Percentiles rank a stretch among this genome's conserved stretches.
These are phyloP conservation scores for Pestalotiopsis sp. DNA, from an alignment of 2,329 filamentous ascomycete genomes.

Conservation along the genomic window DNA sequence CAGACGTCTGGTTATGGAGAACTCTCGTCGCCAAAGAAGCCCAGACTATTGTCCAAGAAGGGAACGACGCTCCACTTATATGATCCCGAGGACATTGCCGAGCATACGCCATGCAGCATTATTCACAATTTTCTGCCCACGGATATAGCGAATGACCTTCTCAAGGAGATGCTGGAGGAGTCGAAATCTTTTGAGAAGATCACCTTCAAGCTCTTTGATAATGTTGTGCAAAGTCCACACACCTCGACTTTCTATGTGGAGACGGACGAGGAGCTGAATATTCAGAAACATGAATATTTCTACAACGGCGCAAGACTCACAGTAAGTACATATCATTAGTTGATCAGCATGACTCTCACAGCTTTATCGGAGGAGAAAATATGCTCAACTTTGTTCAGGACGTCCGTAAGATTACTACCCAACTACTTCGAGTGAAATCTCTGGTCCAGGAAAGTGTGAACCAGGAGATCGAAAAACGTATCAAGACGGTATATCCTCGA, in stretches of 20 bases:
- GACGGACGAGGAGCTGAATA: constrained; percentile 64
- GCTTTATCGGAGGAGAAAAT: background rate
- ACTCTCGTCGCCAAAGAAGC: constrained; percentile 37
- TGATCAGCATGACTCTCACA: background rate
- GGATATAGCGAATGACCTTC: constrained; percentile 69
- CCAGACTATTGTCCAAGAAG: constrained; percentile 64
- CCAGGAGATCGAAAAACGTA: constrained; percentile 69
- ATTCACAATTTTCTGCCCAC: constrained; percentile 85
- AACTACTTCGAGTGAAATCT: constrained; percentile 68
- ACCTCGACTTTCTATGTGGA: constrained; percentile 83
- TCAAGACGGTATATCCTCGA: constrained; percentile 64
- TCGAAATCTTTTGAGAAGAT: constrained; percentile 67
- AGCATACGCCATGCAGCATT: constrained; percentile 86
- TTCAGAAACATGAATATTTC: constrained; percentile 76
- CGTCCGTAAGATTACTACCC: constrained; percentile 73
- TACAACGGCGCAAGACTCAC: constrained; percentile 80
- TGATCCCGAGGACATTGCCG: constrained; percentile 75
- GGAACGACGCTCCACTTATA: constrained; percentile 84
- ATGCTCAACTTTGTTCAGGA: constrained; percentile 47
- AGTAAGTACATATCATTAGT: constrained; percentile 35
- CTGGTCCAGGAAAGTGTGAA: constrained; percentile 78
- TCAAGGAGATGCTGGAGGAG: constrained; percentile 75
- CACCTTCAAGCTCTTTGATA: constrained; percentile 85
- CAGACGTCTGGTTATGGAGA: constrained; percentile 12
- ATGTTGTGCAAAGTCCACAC: constrained; percentile 81